These are phyloP conservation scores for Mercurialis annua DNA, from an alignment of 345 rosid species.

Conservation along the genomic window DNA sequence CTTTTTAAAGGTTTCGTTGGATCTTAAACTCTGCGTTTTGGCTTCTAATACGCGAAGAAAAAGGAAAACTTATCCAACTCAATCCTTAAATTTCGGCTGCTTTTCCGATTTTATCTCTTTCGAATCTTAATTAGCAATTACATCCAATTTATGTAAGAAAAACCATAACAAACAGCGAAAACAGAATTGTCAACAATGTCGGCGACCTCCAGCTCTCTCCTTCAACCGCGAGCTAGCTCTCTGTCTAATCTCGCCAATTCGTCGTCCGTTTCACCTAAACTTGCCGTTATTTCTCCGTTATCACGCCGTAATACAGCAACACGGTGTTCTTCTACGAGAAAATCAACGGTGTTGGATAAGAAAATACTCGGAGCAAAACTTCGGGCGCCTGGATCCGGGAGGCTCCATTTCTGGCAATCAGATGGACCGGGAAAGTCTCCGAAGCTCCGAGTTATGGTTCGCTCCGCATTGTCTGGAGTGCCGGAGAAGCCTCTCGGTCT, in stretches of 20 bases:
- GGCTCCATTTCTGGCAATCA: slow-evolving; percentile 61
- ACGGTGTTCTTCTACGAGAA: slow-evolving; percentile 36
- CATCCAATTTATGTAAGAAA: background rate
- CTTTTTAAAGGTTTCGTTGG: background rate
- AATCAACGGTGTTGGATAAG: slow-evolving; percentile 34
- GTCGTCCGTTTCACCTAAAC: slow-evolving; percentile 32
- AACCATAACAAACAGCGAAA: background rate
- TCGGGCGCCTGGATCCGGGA: slow-evolving; percentile 49
- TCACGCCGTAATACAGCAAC: slow-evolving; percentile 23
- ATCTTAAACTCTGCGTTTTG: slow-evolving; percentile 2
- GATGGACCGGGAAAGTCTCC: slow-evolving; percentile 77
- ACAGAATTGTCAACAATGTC: slow-evolving; percentile 41
- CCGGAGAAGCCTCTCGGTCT: slow-evolving; percentile 98
- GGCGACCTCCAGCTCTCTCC: slow-evolving; percentile 43
- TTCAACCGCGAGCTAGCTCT: slow-evolving; percentile 31
- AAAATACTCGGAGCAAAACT: slow-evolving; percentile 50
- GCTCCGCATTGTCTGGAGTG: slow-evolving; percentile 69
- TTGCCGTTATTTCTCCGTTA: slow-evolving; percentile 26
- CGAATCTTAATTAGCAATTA: too few species aligned
- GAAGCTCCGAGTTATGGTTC: slow-evolving; percentile 63
- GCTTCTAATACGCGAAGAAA: background rate
- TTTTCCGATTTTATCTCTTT: background rate
- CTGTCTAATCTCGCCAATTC: slow-evolving; percentile 30
- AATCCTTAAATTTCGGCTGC: background rate
- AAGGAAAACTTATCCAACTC: background rate